Base-by-base conservation (phyloP, 2,329 filamentous ascomycete genomes). In the Epichloe aotearoae region DNA sequence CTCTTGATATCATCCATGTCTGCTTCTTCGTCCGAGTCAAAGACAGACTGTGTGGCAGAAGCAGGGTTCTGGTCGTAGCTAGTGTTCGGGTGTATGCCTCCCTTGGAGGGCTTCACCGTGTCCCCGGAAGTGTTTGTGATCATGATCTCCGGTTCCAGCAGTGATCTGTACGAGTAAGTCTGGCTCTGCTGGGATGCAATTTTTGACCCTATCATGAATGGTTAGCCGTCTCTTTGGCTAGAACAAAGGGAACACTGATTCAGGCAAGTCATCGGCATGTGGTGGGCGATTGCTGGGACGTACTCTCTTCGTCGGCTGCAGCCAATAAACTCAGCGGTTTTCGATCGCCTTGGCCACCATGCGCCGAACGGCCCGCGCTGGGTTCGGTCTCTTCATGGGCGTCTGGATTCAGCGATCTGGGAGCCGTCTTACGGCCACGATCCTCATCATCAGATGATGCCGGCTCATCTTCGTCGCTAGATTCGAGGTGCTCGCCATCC, bases 1-100 rank as follows among this genome's bases (percentile, higher is more conserved):
- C 84, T 80, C 66, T 86, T 87, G 58, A 97, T 87, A 58, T 95
- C 90, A 30, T 81, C 83, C 46, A 90, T 73, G 52, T 94, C 87
- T 23, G 84, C 84, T 64, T 95, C 89, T 34, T 89, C 84, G 53
- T 97, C 93, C 2, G 88, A 94, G 55, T 88, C 85, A 52, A 89
- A 76, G 0, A 70, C 84, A 66, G 76, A 71, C 69, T 61, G 72
- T 65, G 69, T 69, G 4, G 73, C 72, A 5, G 79, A 80, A n/a
- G 69, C 60, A 3, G 76, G 76, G 14, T 77, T 74, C 52, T 82
- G 72, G 60, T 95, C 90, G 63, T 90, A 96, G 63, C 83, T 93
- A 11, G 87, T 95, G 49, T 81, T 80, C 1, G 90, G 90, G 63
- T 94, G 90, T 11, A 93, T 79, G 2, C 76, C 75, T 1, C 73